These are phyloP conservation scores for Ogataea methanolica DNA, from an alignment of 805 yeast species.

Conservation along the genomic window DNA sequence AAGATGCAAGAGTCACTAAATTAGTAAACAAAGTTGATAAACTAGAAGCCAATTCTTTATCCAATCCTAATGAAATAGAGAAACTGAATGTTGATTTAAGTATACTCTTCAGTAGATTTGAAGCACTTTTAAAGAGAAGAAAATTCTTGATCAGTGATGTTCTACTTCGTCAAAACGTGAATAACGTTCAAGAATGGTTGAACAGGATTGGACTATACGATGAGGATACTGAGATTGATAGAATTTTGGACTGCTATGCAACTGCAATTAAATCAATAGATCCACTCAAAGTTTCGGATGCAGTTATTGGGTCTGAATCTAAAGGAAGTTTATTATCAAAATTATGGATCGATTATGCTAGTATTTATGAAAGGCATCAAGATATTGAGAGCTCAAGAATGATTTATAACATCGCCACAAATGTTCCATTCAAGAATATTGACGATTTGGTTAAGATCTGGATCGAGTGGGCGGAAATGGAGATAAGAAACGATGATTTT, in stretches of 20 bases:
- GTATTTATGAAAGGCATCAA: constrained; percentile 49
- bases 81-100: constrained; percentile 34
- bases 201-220: constrained; percentile 49
- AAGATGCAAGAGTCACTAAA: constrained; percentile 42
- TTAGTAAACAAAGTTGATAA: constrained; percentile 24
- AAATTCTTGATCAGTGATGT: constrained; percentile 62
- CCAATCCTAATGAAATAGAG: constrained; percentile 8
- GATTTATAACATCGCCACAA: constrained; percentile 58
- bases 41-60: constrained; percentile 6
- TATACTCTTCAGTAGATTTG: constrained; percentile 43
- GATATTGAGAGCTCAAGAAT: constrained; percentile 58
- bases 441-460: constrained; percentile 68
- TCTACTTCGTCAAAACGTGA: constrained; percentile 53
- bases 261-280: constrained; percentile 63
- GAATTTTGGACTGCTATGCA: constrained; percentile 54
- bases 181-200: constrained; percentile 67
- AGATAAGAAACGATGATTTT: constrained; percentile 45
- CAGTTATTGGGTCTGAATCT: constrained; percentile 15
- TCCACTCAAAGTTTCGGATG: constrained; percentile 44
- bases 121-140: constrained; percentile 51
- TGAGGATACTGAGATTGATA: constrained; percentile 31
- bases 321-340: constrained; percentile 34
- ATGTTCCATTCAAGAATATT: constrained; percentile 60
- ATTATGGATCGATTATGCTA: constrained; percentile 71
- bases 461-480: constrained; percentile 72